Conservation (phyloP, 2,329 filamentous ascomycete species). For the Aschersonia sp. region DNA sequence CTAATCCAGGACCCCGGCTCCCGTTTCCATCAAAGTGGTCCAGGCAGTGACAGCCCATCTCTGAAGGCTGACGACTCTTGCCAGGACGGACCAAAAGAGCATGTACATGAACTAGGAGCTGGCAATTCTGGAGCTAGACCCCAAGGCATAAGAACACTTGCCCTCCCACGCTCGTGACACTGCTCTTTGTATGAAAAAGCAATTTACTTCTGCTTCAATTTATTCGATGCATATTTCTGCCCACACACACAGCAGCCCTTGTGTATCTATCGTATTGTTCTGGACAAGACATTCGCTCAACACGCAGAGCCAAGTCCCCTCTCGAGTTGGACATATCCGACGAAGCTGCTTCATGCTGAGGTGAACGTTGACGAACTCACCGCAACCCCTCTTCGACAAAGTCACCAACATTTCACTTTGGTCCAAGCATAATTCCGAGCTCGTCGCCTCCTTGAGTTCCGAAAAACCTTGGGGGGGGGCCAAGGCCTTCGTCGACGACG, state of each 20-base stretch:
- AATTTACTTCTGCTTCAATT: background rate
- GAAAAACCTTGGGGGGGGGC: background rate
- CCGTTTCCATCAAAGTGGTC: background rate
- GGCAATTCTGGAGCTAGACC: background rate
- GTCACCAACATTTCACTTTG: too few relatives aligned
- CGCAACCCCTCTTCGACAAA: too few relatives aligned
- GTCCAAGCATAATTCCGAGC: too few relatives aligned
- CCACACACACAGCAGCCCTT: background rate
- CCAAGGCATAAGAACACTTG: constrained; percentile 1
- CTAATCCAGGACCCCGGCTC: background rate
- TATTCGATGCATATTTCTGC: background rate
- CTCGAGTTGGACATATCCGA: too few relatives aligned
- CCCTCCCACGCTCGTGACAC: background rate
- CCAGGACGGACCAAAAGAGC: background rate
- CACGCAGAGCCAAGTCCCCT: too few relatives aligned
- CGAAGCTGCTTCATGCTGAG: too few relatives aligned
- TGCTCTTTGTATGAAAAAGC: background rate
- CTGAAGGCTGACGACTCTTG: constrained; percentile 2
- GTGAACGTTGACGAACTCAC: too few relatives aligned
- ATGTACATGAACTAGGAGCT: constrained; percentile 1
- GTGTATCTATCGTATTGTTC: too few relatives aligned
- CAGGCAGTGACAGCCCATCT: background rate
- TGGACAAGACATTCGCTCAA: too few relatives aligned
- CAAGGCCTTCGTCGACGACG: background rate
- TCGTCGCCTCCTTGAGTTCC: background rate